phyloP scores from a whole-genome alignment of 306 rosid species.

The Inga oerstediana region DNA sequence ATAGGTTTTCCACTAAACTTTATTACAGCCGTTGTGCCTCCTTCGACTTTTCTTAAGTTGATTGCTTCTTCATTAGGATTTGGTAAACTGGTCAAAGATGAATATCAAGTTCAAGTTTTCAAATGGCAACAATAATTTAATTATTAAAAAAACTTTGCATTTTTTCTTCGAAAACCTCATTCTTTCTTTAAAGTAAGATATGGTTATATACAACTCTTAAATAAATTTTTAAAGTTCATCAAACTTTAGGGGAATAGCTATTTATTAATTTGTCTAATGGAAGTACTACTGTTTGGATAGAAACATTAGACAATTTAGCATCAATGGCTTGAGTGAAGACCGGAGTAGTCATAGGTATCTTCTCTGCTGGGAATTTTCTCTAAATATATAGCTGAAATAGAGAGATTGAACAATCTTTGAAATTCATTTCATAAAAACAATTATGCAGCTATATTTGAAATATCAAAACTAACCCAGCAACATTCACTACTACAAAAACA shows the following conservation, averaged over 20 bases:
- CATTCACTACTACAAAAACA: slow-evolving; percentile 21
- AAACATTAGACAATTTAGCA: slow-evolving; percentile 56
- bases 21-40: slow-evolving; percentile 67
- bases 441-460: neutral
- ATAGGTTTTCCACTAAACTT: slow-evolving; percentile 83
- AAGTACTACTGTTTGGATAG: slow-evolving; percentile 80
- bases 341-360: slow-evolving; percentile 93
- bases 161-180: neutral
- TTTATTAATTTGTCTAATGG: slow-evolving; percentile 67
- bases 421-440: slow-evolving; percentile 19
- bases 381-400: slow-evolving; percentile 71
- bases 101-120: slow-evolving; percentile 9
- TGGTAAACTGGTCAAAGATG: slow-evolving; percentile 66
- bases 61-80: slow-evolving; percentile 64
- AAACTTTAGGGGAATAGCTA: slow-evolving; percentile 46
- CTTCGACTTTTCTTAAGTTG: slow-evolving; percentile 52
- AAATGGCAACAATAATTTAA: neutral
- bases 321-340: slow-evolving; percentile 81
- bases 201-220: neutral
- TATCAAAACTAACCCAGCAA: slow-evolving; percentile 68
- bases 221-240: slow-evolving; percentile 4
- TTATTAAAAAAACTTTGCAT: too few species aligned
- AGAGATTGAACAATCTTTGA: slow-evolving; percentile 13
- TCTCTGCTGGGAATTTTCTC: slow-evolving; percentile 77
- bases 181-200: slow-evolving; percentile 1